Base-by-base conservation (phyloP, 176 grass and related monocot genomes). In the Hordeum marinum region DNA sequence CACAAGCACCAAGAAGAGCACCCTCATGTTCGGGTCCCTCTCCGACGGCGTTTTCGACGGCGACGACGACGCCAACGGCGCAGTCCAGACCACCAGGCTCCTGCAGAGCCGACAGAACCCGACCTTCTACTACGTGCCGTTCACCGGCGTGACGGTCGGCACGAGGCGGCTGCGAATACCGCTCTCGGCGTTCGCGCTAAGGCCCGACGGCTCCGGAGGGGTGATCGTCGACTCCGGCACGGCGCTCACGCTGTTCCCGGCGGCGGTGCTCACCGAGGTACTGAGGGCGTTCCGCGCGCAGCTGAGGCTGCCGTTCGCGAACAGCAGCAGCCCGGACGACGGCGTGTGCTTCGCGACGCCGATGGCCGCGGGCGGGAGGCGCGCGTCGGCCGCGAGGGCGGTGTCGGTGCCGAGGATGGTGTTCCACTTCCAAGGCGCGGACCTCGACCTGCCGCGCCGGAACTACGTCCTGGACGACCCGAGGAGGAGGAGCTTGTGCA, bases 191-290 rank as follows among this genome's bases (percentile, higher is more conserved):
- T 97, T 97, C 81, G 35, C 72, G 3, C 46, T 91, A 9, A 17
- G 41, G 9, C 21, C 76, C 21, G 86, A 86, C 27, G 86, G 83
- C 17, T 89, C 76, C 6, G 92, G 79, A 9, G 95, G 90, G 4
- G 80, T 80, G 21, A 66, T 94, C 62, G 77, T 97, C 35, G 95
- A 97, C 87, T 94, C 95, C 4, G 95, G 92, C 74, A 91, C 92
- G 5, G 61, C 90, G 36, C 70, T 88, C 58, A 91, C 84, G 61
- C 42, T 85, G 15, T 74, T 94, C 20, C 91, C 86, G 31, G 21
- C 14, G 0, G 68, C 80, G n/a, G 88, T 85, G 55, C 68, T 82
- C 42, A 67, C 41, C 2, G 83, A 82, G 59, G 83, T 94, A 4
- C 73, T 72, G 77, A 24, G 72, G 24, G 85, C 88, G 7, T 90